A percentile compares a stretch with the other conserved stretches of the same genome.
Evolutionary conservation across 345 rosid genomes (phyloP).

Genomic region (Salix exigua): DNA sequence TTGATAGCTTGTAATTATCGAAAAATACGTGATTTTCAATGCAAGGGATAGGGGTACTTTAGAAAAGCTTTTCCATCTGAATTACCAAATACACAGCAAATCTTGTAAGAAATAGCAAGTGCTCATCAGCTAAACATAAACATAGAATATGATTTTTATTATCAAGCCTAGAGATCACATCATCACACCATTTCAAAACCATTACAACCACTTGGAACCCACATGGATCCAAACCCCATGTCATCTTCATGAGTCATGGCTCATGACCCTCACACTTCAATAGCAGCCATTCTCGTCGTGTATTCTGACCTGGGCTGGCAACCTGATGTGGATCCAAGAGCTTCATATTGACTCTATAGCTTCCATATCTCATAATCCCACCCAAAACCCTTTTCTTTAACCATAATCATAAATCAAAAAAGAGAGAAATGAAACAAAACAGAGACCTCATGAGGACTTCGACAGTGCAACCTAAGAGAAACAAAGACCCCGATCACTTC

Average conservation of each 20-base stretch:
- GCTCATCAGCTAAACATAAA: background rate
- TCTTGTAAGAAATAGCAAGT: background rate
- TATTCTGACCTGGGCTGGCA: background rate
- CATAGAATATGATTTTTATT: background rate
- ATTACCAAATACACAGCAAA: too few relatives aligned
- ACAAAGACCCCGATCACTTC: background rate
- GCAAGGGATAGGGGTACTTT: too few relatives aligned
- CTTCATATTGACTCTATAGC: background rate
- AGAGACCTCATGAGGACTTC: background rate
- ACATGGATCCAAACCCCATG: background rate
- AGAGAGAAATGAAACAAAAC: background rate
- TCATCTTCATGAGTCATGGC: background rate
- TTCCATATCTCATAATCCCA: background rate
- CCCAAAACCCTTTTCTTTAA: background rate
- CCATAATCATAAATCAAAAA: background rate
- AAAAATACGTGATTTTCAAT: too few relatives aligned
- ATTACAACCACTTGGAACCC: background rate
- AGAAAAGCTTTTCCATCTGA: too few relatives aligned
- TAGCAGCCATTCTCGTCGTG: background rate
- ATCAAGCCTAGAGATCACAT: background rate
- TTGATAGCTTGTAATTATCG: too few relatives aligned
- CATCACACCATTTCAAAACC: slow-evolving; percentile 1
- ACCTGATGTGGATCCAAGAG: background rate
- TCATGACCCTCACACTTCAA: background rate
- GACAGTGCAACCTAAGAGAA: background rate